These are phyloP conservation scores for Aegilops umbellulata DNA, from an alignment of 176 grass and related monocot genomes.

Conservation along the genomic window DNA sequence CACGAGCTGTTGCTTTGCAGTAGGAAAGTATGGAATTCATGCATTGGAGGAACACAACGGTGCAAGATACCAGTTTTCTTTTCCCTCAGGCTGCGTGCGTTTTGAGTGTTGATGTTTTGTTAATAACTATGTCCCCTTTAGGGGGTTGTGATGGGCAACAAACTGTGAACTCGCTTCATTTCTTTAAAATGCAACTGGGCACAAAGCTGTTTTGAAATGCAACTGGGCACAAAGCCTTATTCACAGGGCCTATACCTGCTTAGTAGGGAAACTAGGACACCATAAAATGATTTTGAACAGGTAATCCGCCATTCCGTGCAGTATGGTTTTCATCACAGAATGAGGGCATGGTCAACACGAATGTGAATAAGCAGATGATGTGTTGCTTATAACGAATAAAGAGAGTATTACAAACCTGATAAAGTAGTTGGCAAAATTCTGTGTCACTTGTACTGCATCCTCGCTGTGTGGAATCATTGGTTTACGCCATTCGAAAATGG, in stretches of 20 bases:
- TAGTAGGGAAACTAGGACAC: not conserved
- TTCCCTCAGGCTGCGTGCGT: too few species aligned
- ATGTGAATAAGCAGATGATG: not conserved
- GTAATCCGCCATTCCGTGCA: not conserved
- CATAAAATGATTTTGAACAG: not conserved
- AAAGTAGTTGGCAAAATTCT: conserved; percentile 86
- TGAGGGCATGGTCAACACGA: not conserved
- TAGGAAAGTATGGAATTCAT: not conserved
- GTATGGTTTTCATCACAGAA: not conserved
- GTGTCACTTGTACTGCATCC: conserved; percentile 71
- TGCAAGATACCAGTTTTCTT: not conserved
- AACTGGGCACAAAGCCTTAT: not conserved
- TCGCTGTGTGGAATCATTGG: conserved; percentile 83
- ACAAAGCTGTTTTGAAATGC: not conserved
- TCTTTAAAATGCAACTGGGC: too few species aligned
- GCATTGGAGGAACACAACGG: not conserved
- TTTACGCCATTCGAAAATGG: conserved; percentile 77
- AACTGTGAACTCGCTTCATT: too few species aligned
- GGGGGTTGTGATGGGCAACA: too few species aligned
- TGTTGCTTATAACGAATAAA: not conserved
- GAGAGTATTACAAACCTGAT: conserved; percentile 52
- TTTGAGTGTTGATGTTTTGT: too few species aligned
- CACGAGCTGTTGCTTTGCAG: not conserved
- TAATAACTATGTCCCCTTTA: too few species aligned
- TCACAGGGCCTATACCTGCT: not conserved